These are phyloP conservation scores for Obelidium mucronatum DNA, from an alignment of 192 early-diverging fungal genomes.

Conservation along the genomic window DNA sequence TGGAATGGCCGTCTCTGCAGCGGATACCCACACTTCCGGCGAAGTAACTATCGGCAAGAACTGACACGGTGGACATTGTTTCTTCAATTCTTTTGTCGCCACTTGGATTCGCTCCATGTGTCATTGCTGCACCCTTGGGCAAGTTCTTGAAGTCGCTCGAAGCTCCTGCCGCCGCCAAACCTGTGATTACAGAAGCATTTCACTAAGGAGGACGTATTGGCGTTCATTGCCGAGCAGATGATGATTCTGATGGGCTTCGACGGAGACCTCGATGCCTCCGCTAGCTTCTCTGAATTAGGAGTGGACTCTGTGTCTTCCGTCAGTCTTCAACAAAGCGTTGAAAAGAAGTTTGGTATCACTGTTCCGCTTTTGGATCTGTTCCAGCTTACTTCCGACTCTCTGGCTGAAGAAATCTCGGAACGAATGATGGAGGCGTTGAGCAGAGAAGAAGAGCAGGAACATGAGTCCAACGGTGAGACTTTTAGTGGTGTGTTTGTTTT, in stretches of 20 bases:
- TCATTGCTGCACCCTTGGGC: background rate
- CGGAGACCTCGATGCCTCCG: background rate
- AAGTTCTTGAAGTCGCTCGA: background rate
- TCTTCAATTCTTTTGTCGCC: background rate
- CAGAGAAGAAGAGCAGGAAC: too few relatives aligned
- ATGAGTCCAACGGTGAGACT: too few relatives aligned
- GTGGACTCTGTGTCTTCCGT: conserved; percentile 17
- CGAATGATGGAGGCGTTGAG: background rate
- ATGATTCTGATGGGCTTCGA: background rate
- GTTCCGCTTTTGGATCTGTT: background rate
- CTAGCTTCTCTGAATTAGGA: background rate
- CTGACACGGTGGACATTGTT: background rate
- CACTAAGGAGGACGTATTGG: background rate
- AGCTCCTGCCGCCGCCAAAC: background rate
- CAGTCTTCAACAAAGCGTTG: background rate
- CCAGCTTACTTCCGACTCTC: background rate
- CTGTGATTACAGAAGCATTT: background rate
- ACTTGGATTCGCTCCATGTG: background rate
- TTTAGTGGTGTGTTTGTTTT: too few relatives aligned
- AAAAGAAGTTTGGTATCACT: background rate
- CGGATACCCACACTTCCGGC: background rate
- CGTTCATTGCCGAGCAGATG: background rate
- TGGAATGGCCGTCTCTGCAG: conserved; percentile 9
- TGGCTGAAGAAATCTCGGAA: background rate
- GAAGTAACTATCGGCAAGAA: background rate